Evolutionary conservation across 2,329 filamentous ascomycete species (phyloP).

Genomic region (Metarhizium rileyi): DNA sequence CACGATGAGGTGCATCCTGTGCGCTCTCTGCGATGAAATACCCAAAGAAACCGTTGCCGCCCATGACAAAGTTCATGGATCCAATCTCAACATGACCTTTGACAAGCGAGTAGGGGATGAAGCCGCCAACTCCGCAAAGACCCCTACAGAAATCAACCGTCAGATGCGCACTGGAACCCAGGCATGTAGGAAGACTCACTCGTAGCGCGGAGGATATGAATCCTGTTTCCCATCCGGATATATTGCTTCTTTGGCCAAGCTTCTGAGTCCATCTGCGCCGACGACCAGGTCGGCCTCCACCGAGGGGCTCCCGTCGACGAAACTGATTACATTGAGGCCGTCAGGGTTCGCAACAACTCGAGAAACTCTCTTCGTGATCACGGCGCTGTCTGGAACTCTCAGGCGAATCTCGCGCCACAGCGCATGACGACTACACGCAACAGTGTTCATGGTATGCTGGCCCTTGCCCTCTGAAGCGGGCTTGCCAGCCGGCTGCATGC

Average conservation of each 20-base stretch:
- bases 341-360: slow-evolving; percentile 10
- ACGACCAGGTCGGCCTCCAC: slow-evolving; percentile 16
- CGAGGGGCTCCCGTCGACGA: slow-evolving; percentile 12
- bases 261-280: slow-evolving; percentile 16
- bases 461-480: slow-evolving; percentile 12
- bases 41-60: slow-evolving; percentile 15
- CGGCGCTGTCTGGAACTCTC: slow-evolving; percentile 12
- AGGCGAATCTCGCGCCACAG: slow-evolving; percentile 14
- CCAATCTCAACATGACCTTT: slow-evolving; percentile 10
- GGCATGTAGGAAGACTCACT: slow-evolving; percentile 10
- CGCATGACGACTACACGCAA: slow-evolving; percentile 10
- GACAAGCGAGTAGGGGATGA: slow-evolving; percentile 9
- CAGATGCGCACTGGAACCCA: background rate
- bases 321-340: slow-evolving; percentile 12
- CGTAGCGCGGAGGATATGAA: slow-evolving; percentile 14
- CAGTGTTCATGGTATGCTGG: background rate
- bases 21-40: slow-evolving; percentile 12
- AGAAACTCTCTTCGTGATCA: slow-evolving; percentile 13
- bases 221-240: slow-evolving; percentile 13
- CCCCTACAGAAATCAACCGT: slow-evolving; percentile 8
- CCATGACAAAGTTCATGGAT: slow-evolving; percentile 14
- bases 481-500: slow-evolving; percentile 8
- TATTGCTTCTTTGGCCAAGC: slow-evolving; percentile 12
- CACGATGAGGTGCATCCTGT: slow-evolving; percentile 8
- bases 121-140: slow-evolving; percentile 13